phyloP scores from a whole-genome alignment of 768 basidiomycete genomes.

The Rhodotorula toruloides region DNA sequence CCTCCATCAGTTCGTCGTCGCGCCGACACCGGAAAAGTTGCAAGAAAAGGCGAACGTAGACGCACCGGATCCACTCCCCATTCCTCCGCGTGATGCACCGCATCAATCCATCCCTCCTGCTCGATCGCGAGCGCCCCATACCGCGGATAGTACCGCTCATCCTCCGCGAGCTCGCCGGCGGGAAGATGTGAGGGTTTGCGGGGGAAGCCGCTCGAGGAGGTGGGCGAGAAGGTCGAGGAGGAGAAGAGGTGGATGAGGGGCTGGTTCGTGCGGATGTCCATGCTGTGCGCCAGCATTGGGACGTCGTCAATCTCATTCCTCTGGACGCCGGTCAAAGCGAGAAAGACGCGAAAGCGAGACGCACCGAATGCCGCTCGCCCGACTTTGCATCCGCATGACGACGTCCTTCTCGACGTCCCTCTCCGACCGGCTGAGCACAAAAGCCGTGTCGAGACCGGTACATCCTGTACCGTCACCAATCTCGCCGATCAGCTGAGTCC shows the following conservation, averaged over 20 bases:
- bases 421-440: not conserved
- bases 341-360: not conserved
- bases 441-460: constrained; percentile 14
- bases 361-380: constrained; percentile 15
- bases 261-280: constrained; percentile 14
- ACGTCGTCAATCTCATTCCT: not conserved
- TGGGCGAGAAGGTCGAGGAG: not conserved
- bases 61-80: constrained; percentile 2
- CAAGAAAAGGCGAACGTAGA: not conserved
- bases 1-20: not conserved
- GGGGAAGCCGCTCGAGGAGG: not conserved
- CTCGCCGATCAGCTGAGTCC: not conserved
- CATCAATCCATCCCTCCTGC: constrained; percentile 19
- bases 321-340: too few relatives aligned
- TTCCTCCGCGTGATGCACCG: constrained; percentile 4
- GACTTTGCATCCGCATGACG: not conserved
- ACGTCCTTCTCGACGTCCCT: not conserved
- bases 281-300: not conserved
- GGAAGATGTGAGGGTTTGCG: not conserved
- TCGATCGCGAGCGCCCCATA: constrained; percentile 9
- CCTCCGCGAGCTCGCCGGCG: not conserved
- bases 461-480: constrained; percentile 4
- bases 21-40: too few relatives aligned
- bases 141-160: not conserved
- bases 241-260: constrained; percentile 13